Evolutionary conservation across 1,284 basidiomycete genomes (phyloP), one percentile per base, ranked within the genome.

Genomic region (Neotropicomus parvogracilis): DNA sequence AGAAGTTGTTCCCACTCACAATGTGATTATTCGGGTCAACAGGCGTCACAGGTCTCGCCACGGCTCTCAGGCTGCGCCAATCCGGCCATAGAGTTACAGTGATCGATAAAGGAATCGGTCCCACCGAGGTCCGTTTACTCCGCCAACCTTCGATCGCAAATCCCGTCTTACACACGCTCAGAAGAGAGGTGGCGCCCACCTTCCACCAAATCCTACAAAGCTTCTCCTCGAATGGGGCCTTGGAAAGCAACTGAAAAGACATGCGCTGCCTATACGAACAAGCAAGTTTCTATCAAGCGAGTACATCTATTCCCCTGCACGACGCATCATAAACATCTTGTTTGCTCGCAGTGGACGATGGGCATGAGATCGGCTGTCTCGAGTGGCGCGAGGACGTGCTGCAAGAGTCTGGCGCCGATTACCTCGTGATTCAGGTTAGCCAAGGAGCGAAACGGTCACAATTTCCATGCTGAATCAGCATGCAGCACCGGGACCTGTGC

Each of bases 361-460:
- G 72, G n/a, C 65, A 77, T 35, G 50, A 65, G 37, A 57, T 75
- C 17, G 80, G 80, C 17, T 64, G 62, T 45, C 56, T 77, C 19
- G 70, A 73, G 49, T 81, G 79, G 77, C 68, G 70, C 49, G 71
- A 78, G 43, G 74, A 76, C 26, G 69, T 81, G 6, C 70, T 82
- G 49, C 64, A 71, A 44, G 79, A 80, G 50, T 73, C 75, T 0
- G 79, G 79, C 6, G 79, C 74, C 1, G 73, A 78, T 17, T 80
- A 79, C 53, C 59, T 75, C 37, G 59, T 80, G 44, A 70, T 78
- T 54, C 67, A 73, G 55, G 77, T 78, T 49, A 52, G 72, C 62
- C 32, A 14, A 11, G 11, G 11, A 4, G 31, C 34, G 16, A 17
- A 27, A 9, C 29, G 6, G 4, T 21, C 7, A 19, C 17, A 1